Percentiles rank a stretch among this genome's conserved stretches.
These are phyloP conservation scores for Tylopilus rubrobrunneus DNA, from an alignment of 768 basidiomycete genomes.

Conservation along the genomic window DNA sequence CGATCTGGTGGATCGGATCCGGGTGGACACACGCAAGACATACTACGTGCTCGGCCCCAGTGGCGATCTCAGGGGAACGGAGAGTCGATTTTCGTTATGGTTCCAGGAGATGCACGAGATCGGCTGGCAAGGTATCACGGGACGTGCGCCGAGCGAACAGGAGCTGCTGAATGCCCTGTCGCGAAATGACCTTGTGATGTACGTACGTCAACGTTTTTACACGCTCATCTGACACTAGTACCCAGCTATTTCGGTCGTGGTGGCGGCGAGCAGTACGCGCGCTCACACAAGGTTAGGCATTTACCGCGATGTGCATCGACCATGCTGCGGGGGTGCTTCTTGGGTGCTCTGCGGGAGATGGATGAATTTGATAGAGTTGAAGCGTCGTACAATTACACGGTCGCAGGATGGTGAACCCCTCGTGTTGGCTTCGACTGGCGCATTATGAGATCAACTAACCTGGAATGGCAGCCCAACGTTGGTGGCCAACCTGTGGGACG, in stretches of 20 bases:
- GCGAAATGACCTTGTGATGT: conserved; percentile 87
- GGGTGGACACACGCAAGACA: conserved; percentile 63
- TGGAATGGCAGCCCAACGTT: conserved; percentile 67
- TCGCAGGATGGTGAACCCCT: conserved; percentile 87
- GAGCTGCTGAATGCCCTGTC: conserved; percentile 73
- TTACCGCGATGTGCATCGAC: conserved; percentile 85
- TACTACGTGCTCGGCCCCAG: conserved; percentile 91
- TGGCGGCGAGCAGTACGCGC: conserved; percentile 91
- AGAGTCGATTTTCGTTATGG: conserved; percentile 78
- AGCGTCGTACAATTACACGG: conserved; percentile 92
- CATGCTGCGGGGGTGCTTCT: conserved; percentile 99
- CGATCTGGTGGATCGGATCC: conserved; percentile 41
- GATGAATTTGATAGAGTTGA: conserved; percentile 93
- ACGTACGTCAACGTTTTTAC: conserved; percentile 33
- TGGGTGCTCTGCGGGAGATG: conserved; percentile 81
- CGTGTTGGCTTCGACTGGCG: not conserved
- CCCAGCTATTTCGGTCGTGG: conserved; percentile 95
- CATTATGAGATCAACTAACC: not conserved
- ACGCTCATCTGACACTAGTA: not conserved
- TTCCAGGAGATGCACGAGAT: conserved; percentile 60
- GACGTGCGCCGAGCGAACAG: conserved; percentile 75
- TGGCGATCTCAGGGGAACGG: conserved; percentile 82
- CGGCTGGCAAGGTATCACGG: conserved; percentile 85
- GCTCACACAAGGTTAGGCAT: conserved; percentile 79
- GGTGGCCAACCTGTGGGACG: conserved; percentile 96